Evolutionary conservation across 1,284 basidiomycete species (phyloP).

Genomic region (Ustilago bromivora): DNA sequence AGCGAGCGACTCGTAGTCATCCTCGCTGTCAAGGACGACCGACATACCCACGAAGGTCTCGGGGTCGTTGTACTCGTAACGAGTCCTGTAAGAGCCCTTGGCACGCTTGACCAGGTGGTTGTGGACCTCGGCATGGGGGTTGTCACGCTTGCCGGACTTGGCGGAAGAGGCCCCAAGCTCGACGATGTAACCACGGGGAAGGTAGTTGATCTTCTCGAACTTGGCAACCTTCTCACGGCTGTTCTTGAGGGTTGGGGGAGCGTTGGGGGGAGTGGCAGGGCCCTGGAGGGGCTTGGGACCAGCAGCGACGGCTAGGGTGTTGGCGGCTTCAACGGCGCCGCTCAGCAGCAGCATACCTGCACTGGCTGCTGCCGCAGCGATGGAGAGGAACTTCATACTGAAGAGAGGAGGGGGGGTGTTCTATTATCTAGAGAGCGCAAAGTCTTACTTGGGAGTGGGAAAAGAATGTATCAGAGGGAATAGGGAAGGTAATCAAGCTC

Average conservation of each 20-base stretch:
- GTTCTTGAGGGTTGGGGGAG: slow-evolving; percentile 32
- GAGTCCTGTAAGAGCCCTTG: slow-evolving; percentile 41
- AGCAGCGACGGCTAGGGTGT: slow-evolving; percentile 21
- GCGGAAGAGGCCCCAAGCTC: slow-evolving; percentile 37
- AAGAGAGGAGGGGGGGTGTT: not conserved
- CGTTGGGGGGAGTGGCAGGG: slow-evolving; percentile 24
- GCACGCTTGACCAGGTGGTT: slow-evolving; percentile 48
- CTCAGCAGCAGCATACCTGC: slow-evolving; percentile 39
- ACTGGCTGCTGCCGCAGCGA: slow-evolving; percentile 40
- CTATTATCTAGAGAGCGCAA: not conserved
- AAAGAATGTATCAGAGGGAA: slow-evolving; percentile 8
- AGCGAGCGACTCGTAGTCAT: slow-evolving; percentile 46
- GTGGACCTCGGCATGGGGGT: slow-evolving; percentile 47
- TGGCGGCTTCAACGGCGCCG: slow-evolving; percentile 26
- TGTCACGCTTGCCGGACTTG: slow-evolving; percentile 32
- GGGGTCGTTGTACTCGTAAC: slow-evolving; percentile 53
- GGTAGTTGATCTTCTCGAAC: slow-evolving; percentile 35
- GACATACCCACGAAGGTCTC: slow-evolving; percentile 51
- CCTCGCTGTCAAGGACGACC: slow-evolving; percentile 50
- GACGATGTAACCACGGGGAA: slow-evolving; percentile 47
- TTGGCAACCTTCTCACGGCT: slow-evolving; percentile 35
- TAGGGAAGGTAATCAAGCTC: slow-evolving; percentile 3
- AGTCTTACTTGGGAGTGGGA: not conserved
- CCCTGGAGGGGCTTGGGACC: slow-evolving; percentile 33
- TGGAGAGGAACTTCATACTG: slow-evolving; percentile 44